Percentiles rank a stretch among this genome's conserved stretches.
These are phyloP conservation scores for Epichloe glyceriae DNA, from an alignment of 2,329 filamentous ascomycete genomes.

Conservation along the genomic window DNA sequence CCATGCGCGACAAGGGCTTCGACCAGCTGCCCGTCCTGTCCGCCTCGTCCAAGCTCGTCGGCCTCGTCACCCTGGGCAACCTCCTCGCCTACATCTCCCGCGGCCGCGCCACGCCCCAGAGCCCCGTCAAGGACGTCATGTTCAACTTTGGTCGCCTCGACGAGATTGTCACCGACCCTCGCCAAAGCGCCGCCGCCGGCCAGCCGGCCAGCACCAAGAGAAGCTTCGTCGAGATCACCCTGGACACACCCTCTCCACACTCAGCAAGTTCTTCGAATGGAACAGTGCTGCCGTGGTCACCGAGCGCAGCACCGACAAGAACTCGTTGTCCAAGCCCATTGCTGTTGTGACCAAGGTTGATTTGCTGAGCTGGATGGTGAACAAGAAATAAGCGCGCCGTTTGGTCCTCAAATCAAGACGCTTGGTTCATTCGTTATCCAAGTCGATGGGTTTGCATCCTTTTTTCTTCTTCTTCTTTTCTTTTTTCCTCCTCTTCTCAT, in stretches of 20 bases:
- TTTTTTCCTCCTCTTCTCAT: background rate
- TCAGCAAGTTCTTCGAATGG: constrained; percentile 95
- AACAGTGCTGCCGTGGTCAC: constrained; percentile 94
- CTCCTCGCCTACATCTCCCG: constrained; percentile 80
- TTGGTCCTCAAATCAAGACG: background rate
- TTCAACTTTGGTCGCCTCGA: constrained; percentile 84
- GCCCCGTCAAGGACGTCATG: constrained; percentile 78
- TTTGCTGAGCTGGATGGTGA: constrained; percentile 82
- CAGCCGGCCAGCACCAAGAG: constrained; percentile 34
- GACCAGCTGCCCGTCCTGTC: constrained; percentile 90
- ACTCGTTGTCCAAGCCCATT: constrained; percentile 58
- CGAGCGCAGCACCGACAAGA: constrained; percentile 47
- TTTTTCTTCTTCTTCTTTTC: background rate
- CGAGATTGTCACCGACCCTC: constrained; percentile 82
- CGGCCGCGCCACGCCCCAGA: constrained; percentile 62
- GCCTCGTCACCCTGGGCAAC: constrained; percentile 89
- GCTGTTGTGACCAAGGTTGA: constrained; percentile 96
- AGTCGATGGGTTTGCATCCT: background rate
- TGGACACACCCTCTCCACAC: constrained; percentile 72
- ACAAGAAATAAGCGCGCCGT: constrained; percentile 27
- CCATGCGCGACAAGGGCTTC: constrained; percentile 96
- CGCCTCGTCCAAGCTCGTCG: constrained; percentile 60
- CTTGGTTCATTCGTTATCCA: background rate
- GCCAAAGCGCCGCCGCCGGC: constrained; percentile 39
- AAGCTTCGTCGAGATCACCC: constrained; percentile 87